phyloP scores from a whole-genome alignment of 163 green algal genomes.

The Chlorella variabilis region DNA sequence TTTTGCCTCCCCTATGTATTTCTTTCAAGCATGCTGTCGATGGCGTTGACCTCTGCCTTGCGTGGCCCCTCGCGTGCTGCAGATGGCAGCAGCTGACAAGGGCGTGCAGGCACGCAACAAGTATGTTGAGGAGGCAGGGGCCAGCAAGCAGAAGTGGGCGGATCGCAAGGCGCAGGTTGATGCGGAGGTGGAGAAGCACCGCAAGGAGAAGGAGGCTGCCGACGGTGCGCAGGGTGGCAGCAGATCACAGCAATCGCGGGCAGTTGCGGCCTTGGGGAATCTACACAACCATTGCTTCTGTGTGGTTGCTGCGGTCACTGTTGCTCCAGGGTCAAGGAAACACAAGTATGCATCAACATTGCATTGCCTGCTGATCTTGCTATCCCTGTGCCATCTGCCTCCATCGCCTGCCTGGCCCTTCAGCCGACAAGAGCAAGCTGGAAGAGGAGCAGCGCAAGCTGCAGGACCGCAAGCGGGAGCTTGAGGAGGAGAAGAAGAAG shows the following conservation, averaged over 20 bases:
- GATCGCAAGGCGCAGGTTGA: constrained; percentile 34
- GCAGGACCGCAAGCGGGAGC: constrained; percentile 27
- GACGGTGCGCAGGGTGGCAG: background rate
- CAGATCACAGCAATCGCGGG: too few species aligned
- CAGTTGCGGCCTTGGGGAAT: too few species aligned
- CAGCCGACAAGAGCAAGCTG: constrained; percentile 12
- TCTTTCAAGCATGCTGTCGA: too few species aligned
- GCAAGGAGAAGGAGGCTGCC: constrained; percentile 21
- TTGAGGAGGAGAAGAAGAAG: constrained; percentile 35
- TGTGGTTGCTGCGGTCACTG: too few species aligned
- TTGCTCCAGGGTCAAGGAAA: too few species aligned
- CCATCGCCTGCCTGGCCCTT: background rate
- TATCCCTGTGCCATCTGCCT: background rate
- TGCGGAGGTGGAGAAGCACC: constrained; percentile 34
- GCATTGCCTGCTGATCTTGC: too few species aligned
- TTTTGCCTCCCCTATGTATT: background rate
- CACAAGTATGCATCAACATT: too few species aligned
- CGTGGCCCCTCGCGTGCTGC: too few species aligned
- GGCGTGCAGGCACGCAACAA: constrained; percentile 37
- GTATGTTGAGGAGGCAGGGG: constrained; percentile 10
- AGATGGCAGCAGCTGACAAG: constrained; percentile 53
- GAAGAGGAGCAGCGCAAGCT: constrained; percentile 25
- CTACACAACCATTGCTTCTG: too few species aligned
- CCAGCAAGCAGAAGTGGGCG: constrained; percentile 25
- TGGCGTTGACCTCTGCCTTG: too few species aligned